phyloP scores from a whole-genome alignment of 2,329 filamentous ascomycete species.

The Ophiostoma piceae region DNA sequence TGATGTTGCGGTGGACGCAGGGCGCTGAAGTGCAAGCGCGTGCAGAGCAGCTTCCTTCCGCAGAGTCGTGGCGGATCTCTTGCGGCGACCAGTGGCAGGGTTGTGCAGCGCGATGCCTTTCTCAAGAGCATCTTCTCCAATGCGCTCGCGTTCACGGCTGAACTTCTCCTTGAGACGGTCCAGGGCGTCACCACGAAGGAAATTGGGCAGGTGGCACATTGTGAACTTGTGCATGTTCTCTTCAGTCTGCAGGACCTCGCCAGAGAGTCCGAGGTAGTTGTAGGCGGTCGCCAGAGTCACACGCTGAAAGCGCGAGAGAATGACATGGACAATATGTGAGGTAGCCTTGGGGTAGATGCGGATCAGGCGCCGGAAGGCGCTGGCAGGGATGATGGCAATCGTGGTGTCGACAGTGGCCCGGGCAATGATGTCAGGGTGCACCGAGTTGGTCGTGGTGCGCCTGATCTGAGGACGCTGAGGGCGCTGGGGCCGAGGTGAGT shows the following conservation, averaged over 20 bases:
- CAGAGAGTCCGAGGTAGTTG: conserved; percentile 85
- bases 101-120: conserved; percentile 98
- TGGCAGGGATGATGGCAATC: conserved; percentile 95
- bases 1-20: conserved; percentile 41
- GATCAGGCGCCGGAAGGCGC: conserved; percentile 87
- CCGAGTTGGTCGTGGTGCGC: conserved; percentile 60
- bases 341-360: conserved; percentile 94
- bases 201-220: conserved; percentile 83
- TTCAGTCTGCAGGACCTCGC: conserved; percentile 87
- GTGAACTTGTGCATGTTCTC: conserved; percentile 92
- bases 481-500: conserved; percentile 38
- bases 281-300: conserved; percentile 94
- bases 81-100: conserved; percentile 56
- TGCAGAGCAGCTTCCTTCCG: conserved; percentile 75
- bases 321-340: conserved; percentile 95
- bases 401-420: conserved; percentile 93
- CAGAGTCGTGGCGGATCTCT: conserved; percentile 67
- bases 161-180: conserved; percentile 91
- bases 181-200: conserved; percentile 76
- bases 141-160: conserved; percentile 69
- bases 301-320: conserved; percentile 85
- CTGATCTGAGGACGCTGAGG: conserved; percentile 41
- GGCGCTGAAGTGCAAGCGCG: conserved; percentile 48
- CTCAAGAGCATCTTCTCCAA: conserved; percentile 71
- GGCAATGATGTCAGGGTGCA: conserved; percentile 95